Evolutionary conservation across 2,329 filamentous ascomycete genomes (phyloP), one percentile per base, ranked within the genome.

Genomic region (Huntiella moniliformis): DNA sequence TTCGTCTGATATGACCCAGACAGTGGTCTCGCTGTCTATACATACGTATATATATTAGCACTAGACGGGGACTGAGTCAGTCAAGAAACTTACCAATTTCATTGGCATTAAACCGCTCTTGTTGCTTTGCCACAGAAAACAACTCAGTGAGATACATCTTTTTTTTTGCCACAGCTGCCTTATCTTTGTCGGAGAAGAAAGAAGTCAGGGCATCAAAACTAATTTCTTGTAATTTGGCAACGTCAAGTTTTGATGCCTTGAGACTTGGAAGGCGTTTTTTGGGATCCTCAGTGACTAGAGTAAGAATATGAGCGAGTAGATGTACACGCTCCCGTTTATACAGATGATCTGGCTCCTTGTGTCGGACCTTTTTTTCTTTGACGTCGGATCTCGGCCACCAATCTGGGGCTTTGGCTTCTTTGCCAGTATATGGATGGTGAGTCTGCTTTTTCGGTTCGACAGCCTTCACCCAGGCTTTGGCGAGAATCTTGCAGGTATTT

Each of bases 361-460:
- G 79, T 10, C 73, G 67, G 44, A 81, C 74, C 38, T 65, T 67
- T 40, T 73, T 65, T 33, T 69, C 63, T 47, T 67, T 66, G 0
- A 65, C 63, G 1, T 60, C 55, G 5, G 66, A 61, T 55, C 70
- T 65, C 2, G 77, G 77, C 77, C 77, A 81, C 77, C 77, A 82
- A 44, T 71, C 70, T 0, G 77, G 74, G 1, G 71, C 71, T 52
- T 73, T 75, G 31, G 69, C 68, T 39, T 77, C 70, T 31, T 69
- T 71, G n/a, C 68, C 67, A 1, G 76, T 80, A 55, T 86, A 86
- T 0, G 81, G 80, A 53, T 81, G 75, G 13, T 73, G 78, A 0
- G 77, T 78, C 58, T 84, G 80, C 58, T 86, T 86, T 60, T 81
- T 83, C 0, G 81, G 81, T 53, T 82, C 79, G 2, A 85, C 73